Evolutionary conservation across 345 rosid genomes (phyloP).

Genomic region (Lenwebbia sp.): DNA sequence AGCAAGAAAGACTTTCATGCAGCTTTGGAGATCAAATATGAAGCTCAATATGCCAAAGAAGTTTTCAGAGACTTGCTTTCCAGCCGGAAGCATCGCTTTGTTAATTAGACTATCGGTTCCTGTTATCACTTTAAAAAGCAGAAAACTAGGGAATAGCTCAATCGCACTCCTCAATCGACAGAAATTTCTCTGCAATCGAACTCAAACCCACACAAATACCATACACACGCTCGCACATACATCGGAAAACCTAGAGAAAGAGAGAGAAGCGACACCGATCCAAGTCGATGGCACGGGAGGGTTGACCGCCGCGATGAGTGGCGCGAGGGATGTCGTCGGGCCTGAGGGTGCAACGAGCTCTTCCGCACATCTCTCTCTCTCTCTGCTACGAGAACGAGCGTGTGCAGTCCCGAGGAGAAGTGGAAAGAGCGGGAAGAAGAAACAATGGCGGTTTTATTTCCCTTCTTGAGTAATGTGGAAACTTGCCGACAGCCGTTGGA

Average conservation of each 20-base stretch:
- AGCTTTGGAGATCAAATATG: neutral
- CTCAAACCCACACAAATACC: neutral
- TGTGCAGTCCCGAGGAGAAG: neutral
- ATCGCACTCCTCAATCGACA: neutral
- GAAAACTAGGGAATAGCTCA: neutral
- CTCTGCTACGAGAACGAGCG: neutral
- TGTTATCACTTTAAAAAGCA: neutral
- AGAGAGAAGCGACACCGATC: slow-evolving; percentile 33
- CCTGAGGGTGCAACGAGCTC: slow-evolving; percentile 70
- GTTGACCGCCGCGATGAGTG: slow-evolving; percentile 33
- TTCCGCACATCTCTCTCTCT: slow-evolving; percentile 49
- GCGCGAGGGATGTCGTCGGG: slow-evolving; percentile 62
- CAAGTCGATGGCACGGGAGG: slow-evolving; percentile 30
- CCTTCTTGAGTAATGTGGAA: neutral
- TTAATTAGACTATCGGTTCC: neutral
- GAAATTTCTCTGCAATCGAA: neutral
- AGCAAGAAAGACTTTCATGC: neutral
- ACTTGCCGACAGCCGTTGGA: neutral
- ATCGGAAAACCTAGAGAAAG: neutral
- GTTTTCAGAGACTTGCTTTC: neutral
- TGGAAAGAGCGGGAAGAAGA: neutral
- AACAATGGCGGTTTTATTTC: neutral
- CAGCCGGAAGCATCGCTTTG: neutral
- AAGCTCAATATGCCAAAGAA: neutral
- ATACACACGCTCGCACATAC: neutral